phyloP scores from a whole-genome alignment of 805 yeast species.

The Wickerhamiella sergipiensis region DNA sequence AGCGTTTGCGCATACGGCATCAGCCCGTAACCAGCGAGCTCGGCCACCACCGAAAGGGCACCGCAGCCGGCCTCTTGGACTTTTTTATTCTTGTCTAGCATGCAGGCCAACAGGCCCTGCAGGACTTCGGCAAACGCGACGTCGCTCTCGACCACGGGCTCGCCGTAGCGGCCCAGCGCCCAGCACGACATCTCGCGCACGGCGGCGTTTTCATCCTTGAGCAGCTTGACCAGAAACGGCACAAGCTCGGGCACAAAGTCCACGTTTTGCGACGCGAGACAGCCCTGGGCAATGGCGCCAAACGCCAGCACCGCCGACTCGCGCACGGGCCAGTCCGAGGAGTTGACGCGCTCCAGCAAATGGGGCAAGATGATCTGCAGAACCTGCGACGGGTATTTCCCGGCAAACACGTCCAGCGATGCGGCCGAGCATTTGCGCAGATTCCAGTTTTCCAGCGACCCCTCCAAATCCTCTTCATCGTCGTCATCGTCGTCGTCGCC shows the following conservation, averaged over 20 bases:
- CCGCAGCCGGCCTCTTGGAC: constrained; percentile 95
- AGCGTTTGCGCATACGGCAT: constrained; percentile 52
- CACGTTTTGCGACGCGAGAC: constrained; percentile 48
- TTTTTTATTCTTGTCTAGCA: constrained; percentile 70
- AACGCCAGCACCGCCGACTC: constrained; percentile 90
- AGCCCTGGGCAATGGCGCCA: constrained; percentile 91
- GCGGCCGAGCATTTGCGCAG: constrained; percentile 91
- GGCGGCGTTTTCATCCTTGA: constrained; percentile 62
- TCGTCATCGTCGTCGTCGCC: constrained; percentile 36
- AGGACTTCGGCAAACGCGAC: constrained; percentile 64
- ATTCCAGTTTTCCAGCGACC: constrained; percentile 69
- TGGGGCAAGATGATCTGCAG: constrained; percentile 58
- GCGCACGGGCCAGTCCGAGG: constrained; percentile 73
- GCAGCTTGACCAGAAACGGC: constrained; percentile 71
- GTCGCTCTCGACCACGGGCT: constrained; percentile 60
- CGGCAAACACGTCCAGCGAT: constrained; percentile 69
- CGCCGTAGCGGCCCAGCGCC: constrained; percentile 77
- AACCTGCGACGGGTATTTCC: constrained; percentile 52
- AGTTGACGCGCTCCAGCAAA: constrained; percentile 53
- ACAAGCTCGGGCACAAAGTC: constrained; percentile 66
- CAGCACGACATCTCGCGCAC: constrained; percentile 92
- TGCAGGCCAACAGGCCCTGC: constrained; percentile 58
- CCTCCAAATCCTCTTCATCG: constrained; percentile 60
- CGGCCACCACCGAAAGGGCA: constrained; percentile 73
- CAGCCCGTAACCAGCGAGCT: constrained; percentile 52